These are phyloP conservation scores for Gelatoporia subvermispora DNA, from an alignment of 768 basidiomycete genomes.

Conservation along the genomic window DNA sequence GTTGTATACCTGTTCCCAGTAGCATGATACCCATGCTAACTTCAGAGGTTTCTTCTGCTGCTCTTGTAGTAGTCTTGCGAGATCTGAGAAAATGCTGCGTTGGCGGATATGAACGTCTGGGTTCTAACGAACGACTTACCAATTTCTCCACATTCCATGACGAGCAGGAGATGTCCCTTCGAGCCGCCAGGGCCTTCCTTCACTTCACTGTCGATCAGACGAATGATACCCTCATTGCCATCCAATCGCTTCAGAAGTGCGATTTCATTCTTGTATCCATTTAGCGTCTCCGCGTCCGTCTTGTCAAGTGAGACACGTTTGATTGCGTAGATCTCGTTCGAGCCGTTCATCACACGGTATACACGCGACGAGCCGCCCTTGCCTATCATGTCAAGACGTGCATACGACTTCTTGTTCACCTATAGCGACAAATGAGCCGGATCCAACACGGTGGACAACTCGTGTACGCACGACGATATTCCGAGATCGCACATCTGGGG, in stretches of 20 bases:
- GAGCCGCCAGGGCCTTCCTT: constrained; percentile 64
- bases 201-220: constrained; percentile 86
- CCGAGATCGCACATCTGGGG: background rate
- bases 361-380: constrained; percentile 96
- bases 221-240: constrained; percentile 89
- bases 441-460: no score
- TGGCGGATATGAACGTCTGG: constrained; percentile 1
- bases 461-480: constrained; percentile 2
- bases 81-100: constrained; percentile 38
- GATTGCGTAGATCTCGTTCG: constrained; percentile 80
- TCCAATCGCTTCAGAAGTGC: constrained; percentile 87
- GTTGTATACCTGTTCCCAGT: constrained; percentile 85
- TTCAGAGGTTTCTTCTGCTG: constrained; percentile 81
- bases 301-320: constrained; percentile 90
- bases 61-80: constrained; percentile 78
- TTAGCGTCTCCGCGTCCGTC: constrained; percentile 84
- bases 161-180: constrained; percentile 74
- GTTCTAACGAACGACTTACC: constrained; percentile 20
- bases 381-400: constrained; percentile 84
- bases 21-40: constrained; percentile 92
- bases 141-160: constrained; percentile 97
- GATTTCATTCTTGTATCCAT: constrained; percentile 95
- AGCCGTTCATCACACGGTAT: constrained; percentile 78
- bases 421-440: constrained; percentile 13
- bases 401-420: constrained; percentile 83